Base-by-base conservation (phyloP, 441 rosid genomes). In the Manihot esculenta region DNA sequence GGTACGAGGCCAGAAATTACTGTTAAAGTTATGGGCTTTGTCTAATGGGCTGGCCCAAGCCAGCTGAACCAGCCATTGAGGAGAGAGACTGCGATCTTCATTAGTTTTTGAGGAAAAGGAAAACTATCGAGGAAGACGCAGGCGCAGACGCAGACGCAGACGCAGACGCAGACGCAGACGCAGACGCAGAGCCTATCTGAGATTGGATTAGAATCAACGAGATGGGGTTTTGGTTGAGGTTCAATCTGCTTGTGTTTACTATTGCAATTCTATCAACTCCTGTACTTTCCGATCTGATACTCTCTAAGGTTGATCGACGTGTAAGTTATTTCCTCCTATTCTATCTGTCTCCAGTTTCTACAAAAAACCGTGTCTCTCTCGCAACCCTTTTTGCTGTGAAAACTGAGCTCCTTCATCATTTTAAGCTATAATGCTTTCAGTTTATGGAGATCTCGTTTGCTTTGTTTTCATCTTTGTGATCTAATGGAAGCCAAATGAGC, bases 301-400 rank as follows among this genome's bases (percentile, higher is more conserved):
- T 95, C 78, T 88, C 99, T 72, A 91, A 85, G 79, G 97, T 95
- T 42, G 97, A 91, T 66, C 94, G 97, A 69, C 96, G 89, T 54
- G 97, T 93, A 90, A 86, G 95, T 83, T 76, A 51, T 20, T 30
- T 24, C 27, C 66, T 48, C 50, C 23, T 42, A 12, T 10, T 61
- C 57, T 42, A 57, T 21, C 54, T 70, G 61, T 26, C 45, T 42
- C 54, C 24, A 50, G 54, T 30, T 68, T 54, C 33, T 7, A 5
- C 42, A 3, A n/a, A 2, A 10, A 55, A 55, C 2, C 7, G 42
- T 7, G 9, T 38, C 9, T 38, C 42, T 5, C 26, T 15, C 6
- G 23, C 30, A 9, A 5, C 42, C 0, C 42, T 38, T 7, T 15
- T 41, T 17, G 8, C 62, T 27, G n/a, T 8, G 0, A 15, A 14